Conservation (phyloP, 1,284 basidiomycete genomes). For the Ceratobasidium sp. region DNA sequence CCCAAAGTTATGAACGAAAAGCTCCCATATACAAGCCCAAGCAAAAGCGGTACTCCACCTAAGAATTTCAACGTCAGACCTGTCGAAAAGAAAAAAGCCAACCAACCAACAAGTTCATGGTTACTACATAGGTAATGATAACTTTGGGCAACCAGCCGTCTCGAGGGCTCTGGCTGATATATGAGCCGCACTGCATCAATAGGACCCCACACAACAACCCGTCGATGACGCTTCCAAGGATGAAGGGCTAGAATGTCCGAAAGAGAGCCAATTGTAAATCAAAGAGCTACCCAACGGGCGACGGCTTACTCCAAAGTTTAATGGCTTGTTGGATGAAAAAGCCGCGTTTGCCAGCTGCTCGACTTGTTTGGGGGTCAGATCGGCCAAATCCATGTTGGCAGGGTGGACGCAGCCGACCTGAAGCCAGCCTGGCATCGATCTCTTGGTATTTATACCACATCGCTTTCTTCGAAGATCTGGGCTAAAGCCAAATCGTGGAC, state of each 20-base stretch:
- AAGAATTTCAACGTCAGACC: neutral
- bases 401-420: neutral
- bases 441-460: too few relatives aligned
- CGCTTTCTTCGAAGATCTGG: too few relatives aligned
- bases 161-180: too few relatives aligned
- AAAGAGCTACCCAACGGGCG: neutral
- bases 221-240: constrained; percentile 7
- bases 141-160: constrained; percentile 3
- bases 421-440: too few relatives aligned
- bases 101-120: constrained; percentile 20
- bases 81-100: neutral
- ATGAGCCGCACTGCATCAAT: constrained; percentile 18
- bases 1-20: constrained; percentile 23
- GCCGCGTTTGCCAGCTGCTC: neutral
- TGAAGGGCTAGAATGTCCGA: neutral
- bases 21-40: constrained; percentile 29
- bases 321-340: neutral
- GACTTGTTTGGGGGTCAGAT: neutral
- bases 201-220: constrained; percentile 1
- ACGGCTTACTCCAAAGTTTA: neutral
- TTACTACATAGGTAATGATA: neutral
- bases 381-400: neutral
- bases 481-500: too few relatives aligned
- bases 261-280: neutral
- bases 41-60: constrained; percentile 8